A percentile compares a stretch with the other conserved stretches of the same genome.
These are phyloP conservation scores for Phylloporus sp. DNA, from an alignment of 768 basidiomycete species.

Conservation along the genomic window DNA sequence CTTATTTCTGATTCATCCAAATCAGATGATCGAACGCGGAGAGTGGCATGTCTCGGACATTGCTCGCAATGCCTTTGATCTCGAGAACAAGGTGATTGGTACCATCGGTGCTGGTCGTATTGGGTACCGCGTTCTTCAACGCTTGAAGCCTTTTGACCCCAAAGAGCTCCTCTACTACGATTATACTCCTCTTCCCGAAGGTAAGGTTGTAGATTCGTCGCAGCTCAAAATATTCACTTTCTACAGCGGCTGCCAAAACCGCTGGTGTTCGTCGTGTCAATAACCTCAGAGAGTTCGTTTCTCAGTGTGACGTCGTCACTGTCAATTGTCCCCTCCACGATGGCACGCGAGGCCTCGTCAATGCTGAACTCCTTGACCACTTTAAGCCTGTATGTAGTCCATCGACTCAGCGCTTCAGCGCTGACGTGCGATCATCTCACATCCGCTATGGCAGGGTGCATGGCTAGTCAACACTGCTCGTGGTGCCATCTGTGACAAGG, in stretches of 20 bases:
- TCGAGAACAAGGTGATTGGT: slow-evolving; percentile 86
- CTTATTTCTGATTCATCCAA: not conserved
- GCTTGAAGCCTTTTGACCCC: slow-evolving; percentile 75
- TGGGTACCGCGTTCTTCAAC: slow-evolving; percentile 83
- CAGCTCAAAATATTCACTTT: not conserved
- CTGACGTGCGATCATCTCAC: not conserved
- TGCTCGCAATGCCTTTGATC: slow-evolving; percentile 78
- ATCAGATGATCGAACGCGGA: slow-evolving; percentile 71
- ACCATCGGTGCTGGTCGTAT: slow-evolving; percentile 82
- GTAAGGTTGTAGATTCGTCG: slow-evolving; percentile 28
- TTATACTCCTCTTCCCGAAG: slow-evolving; percentile 65
- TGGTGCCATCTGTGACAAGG: slow-evolving; percentile 82
- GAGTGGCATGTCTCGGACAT: slow-evolving; percentile 84
- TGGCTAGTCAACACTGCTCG: slow-evolving; percentile 92
- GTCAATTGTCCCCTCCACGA: slow-evolving; percentile 86
- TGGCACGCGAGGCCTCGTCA: slow-evolving; percentile 72
- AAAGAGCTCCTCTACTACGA: slow-evolving; percentile 89
- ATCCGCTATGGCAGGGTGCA: slow-evolving; percentile 51
- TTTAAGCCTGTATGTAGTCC: slow-evolving; percentile 50
- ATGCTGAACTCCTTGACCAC: slow-evolving; percentile 73
- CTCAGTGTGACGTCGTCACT: slow-evolving; percentile 73
- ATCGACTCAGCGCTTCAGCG: too few relatives aligned
- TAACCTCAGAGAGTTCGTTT: slow-evolving; percentile 59
- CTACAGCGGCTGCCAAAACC: slow-evolving; percentile 57
- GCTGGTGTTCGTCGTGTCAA: slow-evolving; percentile 70